Evolutionary conservation across 2,329 filamentous ascomycete genomes (phyloP).

Genomic region (Aspergillus ochraceus): DNA sequence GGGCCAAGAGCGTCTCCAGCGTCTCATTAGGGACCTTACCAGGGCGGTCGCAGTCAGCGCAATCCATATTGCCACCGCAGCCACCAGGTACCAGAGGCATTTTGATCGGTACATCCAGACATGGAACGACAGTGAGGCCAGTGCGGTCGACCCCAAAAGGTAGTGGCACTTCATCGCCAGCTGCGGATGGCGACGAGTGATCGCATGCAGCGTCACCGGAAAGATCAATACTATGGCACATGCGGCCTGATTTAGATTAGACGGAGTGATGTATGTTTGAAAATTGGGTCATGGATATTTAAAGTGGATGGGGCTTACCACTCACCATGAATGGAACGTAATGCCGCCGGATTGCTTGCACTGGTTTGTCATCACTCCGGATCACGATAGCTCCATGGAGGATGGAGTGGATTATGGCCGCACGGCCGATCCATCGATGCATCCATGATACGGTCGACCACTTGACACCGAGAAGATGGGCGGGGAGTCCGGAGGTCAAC

Average conservation of each 20-base stretch:
- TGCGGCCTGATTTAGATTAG: not conserved
- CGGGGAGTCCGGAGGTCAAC: too few species aligned
- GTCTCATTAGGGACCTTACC: not conserved
- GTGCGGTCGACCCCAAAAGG: not conserved
- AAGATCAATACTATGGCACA: not conserved
- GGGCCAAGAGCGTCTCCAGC: not conserved
- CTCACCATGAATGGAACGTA: too few species aligned
- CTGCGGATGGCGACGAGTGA: not conserved
- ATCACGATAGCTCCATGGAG: too few species aligned
- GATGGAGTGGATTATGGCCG: too few species aligned
- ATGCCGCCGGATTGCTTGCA: too few species aligned
- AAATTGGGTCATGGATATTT: too few species aligned
- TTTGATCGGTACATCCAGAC: not conserved
- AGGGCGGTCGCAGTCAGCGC: not conserved
- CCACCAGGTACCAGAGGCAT: not conserved
- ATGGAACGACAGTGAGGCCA: not conserved
- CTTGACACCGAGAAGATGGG: too few species aligned
- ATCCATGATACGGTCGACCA: too few species aligned
- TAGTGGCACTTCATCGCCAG: conserved; percentile 1
- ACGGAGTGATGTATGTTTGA: too few species aligned
- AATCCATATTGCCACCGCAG: not conserved
- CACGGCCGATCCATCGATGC: too few species aligned
- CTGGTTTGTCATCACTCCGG: too few species aligned
- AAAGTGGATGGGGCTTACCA: too few species aligned
- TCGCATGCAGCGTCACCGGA: not conserved